These are phyloP conservation scores for Ormosia emarginata DNA, from an alignment of 306 rosid species.

Conservation along the genomic window DNA sequence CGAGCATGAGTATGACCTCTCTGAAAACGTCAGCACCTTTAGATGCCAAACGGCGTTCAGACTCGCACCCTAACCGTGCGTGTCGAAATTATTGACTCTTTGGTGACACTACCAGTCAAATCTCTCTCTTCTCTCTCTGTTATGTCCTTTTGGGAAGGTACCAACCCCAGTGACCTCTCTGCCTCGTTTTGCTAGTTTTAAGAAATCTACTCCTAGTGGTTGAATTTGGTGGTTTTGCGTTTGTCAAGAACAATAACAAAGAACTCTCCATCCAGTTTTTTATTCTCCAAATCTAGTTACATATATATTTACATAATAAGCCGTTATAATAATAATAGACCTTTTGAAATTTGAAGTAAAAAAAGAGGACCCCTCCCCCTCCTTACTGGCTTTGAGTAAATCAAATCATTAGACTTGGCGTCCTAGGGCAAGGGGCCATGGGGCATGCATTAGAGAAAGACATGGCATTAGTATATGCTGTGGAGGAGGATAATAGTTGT, in stretches of 20 bases:
- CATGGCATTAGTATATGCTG: neutral
- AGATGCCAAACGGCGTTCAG: constrained; percentile 31
- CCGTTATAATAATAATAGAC: neutral
- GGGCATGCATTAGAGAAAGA: neutral
- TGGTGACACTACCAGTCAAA: constrained; percentile 12
- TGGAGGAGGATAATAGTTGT: neutral
- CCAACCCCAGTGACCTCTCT: constrained; percentile 9
- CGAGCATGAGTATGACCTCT: neutral
- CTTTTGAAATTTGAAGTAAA: neutral
- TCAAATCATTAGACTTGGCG: neutral
- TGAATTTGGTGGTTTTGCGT: constrained; percentile 12
- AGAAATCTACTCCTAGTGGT: constrained; percentile 24
- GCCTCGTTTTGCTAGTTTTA: constrained; percentile 21
- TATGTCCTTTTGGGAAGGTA: constrained; percentile 44
- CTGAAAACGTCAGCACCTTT: constrained; percentile 33
- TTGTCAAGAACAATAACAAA: too few species aligned
- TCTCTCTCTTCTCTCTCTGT: constrained; percentile 16
- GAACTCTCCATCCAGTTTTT: neutral
- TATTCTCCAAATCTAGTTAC: neutral
- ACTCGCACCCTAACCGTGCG: constrained; percentile 19
- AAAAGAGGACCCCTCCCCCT: neutral
- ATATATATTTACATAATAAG: neutral
- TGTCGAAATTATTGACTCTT: constrained; percentile 42
- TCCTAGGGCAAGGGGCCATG: neutral
- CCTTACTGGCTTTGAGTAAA: neutral